Base-by-base conservation (phyloP, 805 yeast genomes). In the Metschnikowia lochheadii region DNA sequence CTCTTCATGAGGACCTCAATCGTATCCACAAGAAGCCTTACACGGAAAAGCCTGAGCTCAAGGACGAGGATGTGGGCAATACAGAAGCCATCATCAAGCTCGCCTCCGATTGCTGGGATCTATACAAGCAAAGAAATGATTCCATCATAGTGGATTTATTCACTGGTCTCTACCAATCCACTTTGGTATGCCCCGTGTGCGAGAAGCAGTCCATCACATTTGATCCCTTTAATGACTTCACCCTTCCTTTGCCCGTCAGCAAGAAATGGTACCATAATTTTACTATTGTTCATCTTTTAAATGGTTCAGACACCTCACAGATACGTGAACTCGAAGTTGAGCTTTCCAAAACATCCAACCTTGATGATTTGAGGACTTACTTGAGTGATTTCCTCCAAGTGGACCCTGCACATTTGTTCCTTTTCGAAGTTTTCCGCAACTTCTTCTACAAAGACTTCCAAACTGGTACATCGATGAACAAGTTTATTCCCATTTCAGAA, bases 171-270 rank as follows among this genome's bases (percentile, higher is more conserved):
- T 94, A 92, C 65, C 88, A 91, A 66, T 89, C 96, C 1, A 90
- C 97, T 0, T 73, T 94, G 49, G 77, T 85, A 11, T 92, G 99
- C 63, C 98, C 98, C 0, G 83, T 70, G 7, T 94, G 99, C 67
- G 64, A 76, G 17, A 85, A 85, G 58, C 79, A 87, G 6, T 85
- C 95, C 26, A 78, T 92, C 23, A 91, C 97, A 0, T 94, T 91
- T 69, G 99, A 92, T 65, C 98, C 99, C 0, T 92, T 83, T 63
- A 89, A 83, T 68, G 97, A 90, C 62, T 70, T 92, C 56, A 90
- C 99, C 0, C 70, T 92, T 40, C 98, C 98, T 0, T 72, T 92
- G 21, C 98, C 98, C 0, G 80, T 85, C 2, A 80, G 80, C 43
- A 80, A 83, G 45, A 73, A 78, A 44, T 91, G 97, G 96, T 68